A percentile compares a stretch with the other conserved stretches of the same genome.
phyloP scores from a whole-genome alignment of 129 eudicot species.

The Flaveria sonorensis region DNA sequence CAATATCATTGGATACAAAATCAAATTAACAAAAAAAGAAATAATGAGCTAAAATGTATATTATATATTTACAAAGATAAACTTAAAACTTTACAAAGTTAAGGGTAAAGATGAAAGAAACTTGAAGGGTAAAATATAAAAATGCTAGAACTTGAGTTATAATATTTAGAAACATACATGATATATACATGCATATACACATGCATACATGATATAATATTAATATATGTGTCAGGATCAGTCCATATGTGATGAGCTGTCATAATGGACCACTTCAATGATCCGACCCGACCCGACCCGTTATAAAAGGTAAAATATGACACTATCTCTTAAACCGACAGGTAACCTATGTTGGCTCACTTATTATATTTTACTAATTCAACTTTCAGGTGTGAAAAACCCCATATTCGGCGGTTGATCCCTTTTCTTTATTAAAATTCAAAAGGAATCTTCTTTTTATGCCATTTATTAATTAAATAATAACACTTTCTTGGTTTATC shows the following conservation, averaged over 20 bases:
- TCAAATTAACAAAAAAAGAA: too few relatives aligned
- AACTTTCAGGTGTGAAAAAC: slow-evolving; percentile 34
- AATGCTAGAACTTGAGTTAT: too few relatives aligned
- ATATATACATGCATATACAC: slow-evolving; percentile 29
- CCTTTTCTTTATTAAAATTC: background rate
- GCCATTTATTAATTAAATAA: too few relatives aligned
- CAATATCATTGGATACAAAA: too few relatives aligned
- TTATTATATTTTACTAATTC: slow-evolving; percentile 17
- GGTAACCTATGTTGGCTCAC: slow-evolving; percentile 27
- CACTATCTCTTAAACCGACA: slow-evolving; percentile 34
- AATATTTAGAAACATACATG: slow-evolving; percentile 17
- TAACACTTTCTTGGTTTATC: background rate
- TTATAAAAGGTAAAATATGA: slow-evolving; percentile 22
- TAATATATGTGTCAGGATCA: slow-evolving; percentile 3
- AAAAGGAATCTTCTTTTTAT: slow-evolving; percentile 30
- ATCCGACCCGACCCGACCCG: slow-evolving; percentile 29
- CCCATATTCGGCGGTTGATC: slow-evolving; percentile 24
- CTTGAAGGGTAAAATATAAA: too few relatives aligned
- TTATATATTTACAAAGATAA: too few relatives aligned
- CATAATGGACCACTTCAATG: slow-evolving; percentile 15
- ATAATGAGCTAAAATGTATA: too few relatives aligned
- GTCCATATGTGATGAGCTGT: slow-evolving; percentile 31
- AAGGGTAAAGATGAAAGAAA: too few relatives aligned
- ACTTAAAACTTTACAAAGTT: too few relatives aligned
- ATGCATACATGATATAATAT: background rate